phyloP scores from a whole-genome alignment of 2,329 filamentous ascomycete genomes.

The Penicillium fuscoglaucum region DNA sequence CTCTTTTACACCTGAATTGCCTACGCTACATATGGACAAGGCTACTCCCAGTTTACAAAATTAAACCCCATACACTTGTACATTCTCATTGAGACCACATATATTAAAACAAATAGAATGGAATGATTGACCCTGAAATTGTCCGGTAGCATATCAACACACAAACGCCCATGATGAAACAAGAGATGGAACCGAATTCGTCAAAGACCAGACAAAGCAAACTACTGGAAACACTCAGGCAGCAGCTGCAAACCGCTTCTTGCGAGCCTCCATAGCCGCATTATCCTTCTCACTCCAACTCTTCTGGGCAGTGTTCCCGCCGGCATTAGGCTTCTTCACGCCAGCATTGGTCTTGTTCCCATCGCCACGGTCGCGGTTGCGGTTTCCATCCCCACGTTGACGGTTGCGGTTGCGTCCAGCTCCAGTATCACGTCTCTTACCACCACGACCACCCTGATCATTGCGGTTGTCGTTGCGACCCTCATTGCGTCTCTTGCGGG shows the following conservation, averaged over 20 bases:
- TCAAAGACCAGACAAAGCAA: background rate
- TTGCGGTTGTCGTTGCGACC: conserved; percentile 40
- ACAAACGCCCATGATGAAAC: conserved; percentile 28
- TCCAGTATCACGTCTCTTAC: conserved; percentile 44
- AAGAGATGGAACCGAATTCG: background rate
- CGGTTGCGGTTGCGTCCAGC: conserved; percentile 36
- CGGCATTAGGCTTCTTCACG: conserved; percentile 17
- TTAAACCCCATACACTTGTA: background rate
- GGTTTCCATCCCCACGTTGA: conserved; percentile 25
- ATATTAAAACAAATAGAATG: conserved; percentile 18
- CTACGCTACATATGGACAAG: background rate
- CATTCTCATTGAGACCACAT: conserved; percentile 4
- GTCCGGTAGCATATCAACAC: conserved; percentile 19
- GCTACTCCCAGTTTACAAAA: background rate
- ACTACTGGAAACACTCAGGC: conserved; percentile 21
- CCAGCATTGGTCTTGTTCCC: conserved; percentile 19
- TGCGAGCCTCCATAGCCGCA: conserved; percentile 48
- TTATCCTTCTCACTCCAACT: conserved; percentile 44
- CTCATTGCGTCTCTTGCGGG: conserved; percentile 38
- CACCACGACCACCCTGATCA: conserved; percentile 41
- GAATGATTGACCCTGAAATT: conserved; percentile 18
- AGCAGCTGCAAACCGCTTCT: conserved; percentile 47
- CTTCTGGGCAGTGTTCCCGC: conserved; percentile 20
- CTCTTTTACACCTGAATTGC: background rate
- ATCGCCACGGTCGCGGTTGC: conserved; percentile 24